Base-by-base conservation (phyloP, 257 asterid genomes). In the Parsonsia alboflavescens region DNA sequence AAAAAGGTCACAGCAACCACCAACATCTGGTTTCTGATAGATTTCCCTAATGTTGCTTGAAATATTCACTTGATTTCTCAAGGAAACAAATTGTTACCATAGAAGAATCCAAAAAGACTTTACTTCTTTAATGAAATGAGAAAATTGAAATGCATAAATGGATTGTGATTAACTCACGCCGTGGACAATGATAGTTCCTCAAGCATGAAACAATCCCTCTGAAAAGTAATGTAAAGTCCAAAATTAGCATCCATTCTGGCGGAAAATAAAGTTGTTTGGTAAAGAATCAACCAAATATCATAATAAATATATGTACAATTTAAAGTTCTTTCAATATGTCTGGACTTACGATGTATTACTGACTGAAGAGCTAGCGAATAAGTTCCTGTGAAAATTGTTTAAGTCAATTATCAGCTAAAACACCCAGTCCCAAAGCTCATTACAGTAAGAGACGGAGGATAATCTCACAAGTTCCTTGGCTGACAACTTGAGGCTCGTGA, bases 171-270 rank as follows among this genome's bases (percentile, higher is more conserved):
- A 57, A 83, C 93, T 86, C 83, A 90, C 96, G 66, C 79, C 19
- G 74, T 22, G 81, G 80, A 10, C 96, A 90, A 0, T 0, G 73
- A 69, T 54, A 17, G 69, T 41, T 76, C 73, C 83, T 72, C 70
- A 86, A 84, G 86, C 93, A 90, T 68, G 92, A 88, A 67, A 80
- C 82, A 53, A 68, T 75, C 68, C 88, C 84, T 28, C 96, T 86
- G 73, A 46, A 85, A 71, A 73, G 68, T 12, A 70, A 79, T 19
- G 72, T 50, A 58, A 72, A 74, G 53, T 13, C n/a, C 54, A 10
- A 17, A 15, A 68, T 72, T 68, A 67, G 67, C 82, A 49, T 50
- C 80, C 62, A 69, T 75, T 4, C 69, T 36, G 68, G 33, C 46
- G 24, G 68, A 71, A 45, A 79, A 45, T 15, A 54, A 46, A 48